Evolutionary conservation across 495 filamentous ascomycete genomes (phyloP), one percentile per base, ranked within the genome.

Genomic region (Podospora fimiseda): DNA sequence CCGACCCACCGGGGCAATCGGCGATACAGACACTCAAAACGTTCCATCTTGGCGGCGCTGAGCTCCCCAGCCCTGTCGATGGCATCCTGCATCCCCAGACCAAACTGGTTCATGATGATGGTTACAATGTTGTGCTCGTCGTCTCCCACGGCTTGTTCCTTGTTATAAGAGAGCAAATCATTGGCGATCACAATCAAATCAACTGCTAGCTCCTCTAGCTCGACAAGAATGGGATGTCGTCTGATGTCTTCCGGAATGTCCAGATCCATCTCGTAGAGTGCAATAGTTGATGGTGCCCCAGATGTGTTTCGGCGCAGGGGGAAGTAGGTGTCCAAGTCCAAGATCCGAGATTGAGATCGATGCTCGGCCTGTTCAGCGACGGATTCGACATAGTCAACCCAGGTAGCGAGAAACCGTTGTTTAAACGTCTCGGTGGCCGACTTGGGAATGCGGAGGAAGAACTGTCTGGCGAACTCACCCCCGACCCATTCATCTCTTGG

Each of bases 381-480:
- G 27, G 23, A 37, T 14, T 56, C 27, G 6, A 51, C 18, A 30
- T 60, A 56, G 3, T 21, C 6, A 48, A 60, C 2, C 36, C n/a
- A n/a, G n/a, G n/a, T 37, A 3, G 19, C 42, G 15, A 53, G 36
- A 50, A 60, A 60, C 9, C 57, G 52, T 11, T 36, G 36, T 33
- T 60, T 48, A 49, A 39, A 52, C 2, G 43, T 46, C 8, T 41
- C n/a, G 0, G 57, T 55, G 3, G 49, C 36, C 8, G 39, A 52
- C 20, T 53, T 51, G 53, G 40, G 56, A 41, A 30, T 30, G 27
- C 30, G 36, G 3, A 40, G 42, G 52, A 52, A 59, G 43, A 56
- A 60, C 57, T 62, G 53, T 37, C 44, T 43, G 18, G 57, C 46
- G 18, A 57, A 37, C 33, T 43, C 30, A 15, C 57, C 57, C 2